Conservation (phyloP, 495 filamentous ascomycete genomes). For the Chaetomium fimeti region DNA sequence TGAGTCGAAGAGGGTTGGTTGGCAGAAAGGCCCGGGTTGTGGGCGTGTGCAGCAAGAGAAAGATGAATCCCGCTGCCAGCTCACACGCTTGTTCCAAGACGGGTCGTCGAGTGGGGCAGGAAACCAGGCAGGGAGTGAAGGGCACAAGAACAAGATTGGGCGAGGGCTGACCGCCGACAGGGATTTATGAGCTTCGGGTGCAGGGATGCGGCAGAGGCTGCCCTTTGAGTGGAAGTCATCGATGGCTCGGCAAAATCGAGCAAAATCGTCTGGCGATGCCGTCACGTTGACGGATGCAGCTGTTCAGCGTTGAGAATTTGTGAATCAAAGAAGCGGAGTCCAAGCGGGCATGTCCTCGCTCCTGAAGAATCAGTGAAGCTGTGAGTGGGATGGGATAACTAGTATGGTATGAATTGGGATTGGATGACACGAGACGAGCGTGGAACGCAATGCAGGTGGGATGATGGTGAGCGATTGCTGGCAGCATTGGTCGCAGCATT, state of each 20-base stretch:
- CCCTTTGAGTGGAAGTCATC: background rate
- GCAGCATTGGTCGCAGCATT: constrained; percentile 8
- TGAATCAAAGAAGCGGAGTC: background rate
- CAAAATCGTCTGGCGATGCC: constrained; percentile 29
- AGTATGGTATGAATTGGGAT: too few species aligned
- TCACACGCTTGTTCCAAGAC: constrained; percentile 37
- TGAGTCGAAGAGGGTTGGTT: constrained; percentile 24
- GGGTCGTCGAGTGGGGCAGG: constrained; percentile 30
- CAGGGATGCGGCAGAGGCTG: constrained; percentile 29
- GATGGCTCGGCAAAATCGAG: constrained; percentile 7
- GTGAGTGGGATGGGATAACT: background rate
- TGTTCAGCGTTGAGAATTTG: background rate
- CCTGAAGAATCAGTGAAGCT: background rate
- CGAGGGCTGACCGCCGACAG: constrained; percentile 31
- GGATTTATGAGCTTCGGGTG: constrained; percentile 30
- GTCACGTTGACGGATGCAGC: constrained; percentile 24
- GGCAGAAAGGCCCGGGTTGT: constrained; percentile 14
- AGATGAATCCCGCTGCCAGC: constrained; percentile 33
- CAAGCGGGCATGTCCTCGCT: too few species aligned
- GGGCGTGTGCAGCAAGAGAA: constrained; percentile 23
- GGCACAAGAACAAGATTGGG: constrained; percentile 31
- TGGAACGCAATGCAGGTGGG: background rate
- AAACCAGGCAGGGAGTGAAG: constrained; percentile 26
- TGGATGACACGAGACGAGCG: background rate
- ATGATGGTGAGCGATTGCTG: background rate